Percentiles rank a stretch among this genome's conserved stretches.
phyloP scores from a whole-genome alignment of 2,329 filamentous ascomycete genomes.

The Beauveria rudraprayagi region DNA sequence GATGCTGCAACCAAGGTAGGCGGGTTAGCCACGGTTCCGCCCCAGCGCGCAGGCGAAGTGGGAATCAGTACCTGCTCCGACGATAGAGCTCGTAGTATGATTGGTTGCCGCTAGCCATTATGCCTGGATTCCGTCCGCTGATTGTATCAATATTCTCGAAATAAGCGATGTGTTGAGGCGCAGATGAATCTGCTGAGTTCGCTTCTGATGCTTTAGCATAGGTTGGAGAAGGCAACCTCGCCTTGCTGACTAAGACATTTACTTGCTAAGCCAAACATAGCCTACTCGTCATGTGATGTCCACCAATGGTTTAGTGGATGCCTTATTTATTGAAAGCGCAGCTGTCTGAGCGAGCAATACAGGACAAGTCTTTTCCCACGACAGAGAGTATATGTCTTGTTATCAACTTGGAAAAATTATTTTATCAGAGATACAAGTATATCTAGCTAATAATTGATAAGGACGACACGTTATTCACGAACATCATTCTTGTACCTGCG shows the following conservation, averaged over 20 bases:
- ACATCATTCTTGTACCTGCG: no score
- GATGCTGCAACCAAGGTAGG: constrained; percentile 53
- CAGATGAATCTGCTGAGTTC: not conserved
- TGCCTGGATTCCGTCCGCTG: constrained; percentile 9
- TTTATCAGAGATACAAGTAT: no score
- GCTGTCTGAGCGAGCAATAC: constrained; percentile 9
- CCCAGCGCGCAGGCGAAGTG: constrained; percentile 11
- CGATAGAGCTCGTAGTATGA: constrained; percentile 93
- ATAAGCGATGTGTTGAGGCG: constrained; percentile 1
- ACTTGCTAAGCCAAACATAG: not conserved
- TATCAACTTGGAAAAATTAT: no score
- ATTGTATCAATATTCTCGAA: not conserved
- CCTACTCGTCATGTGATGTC: constrained; percentile 11
- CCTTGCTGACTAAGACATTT: not conserved
- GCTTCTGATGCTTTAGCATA: not conserved
- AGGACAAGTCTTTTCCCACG: not conserved
- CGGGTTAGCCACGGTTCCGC: constrained; percentile 19
- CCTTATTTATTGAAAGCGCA: not conserved
- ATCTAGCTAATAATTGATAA: no score
- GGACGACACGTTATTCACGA: no score
- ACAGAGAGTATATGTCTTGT: no score
- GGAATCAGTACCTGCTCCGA: constrained; percentile 74
- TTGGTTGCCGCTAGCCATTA: constrained; percentile 43
- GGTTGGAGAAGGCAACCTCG: not conserved
- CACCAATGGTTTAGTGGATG: constrained; percentile 6